phyloP scores from a whole-genome alignment of 495 filamentous ascomycete genomes.

The Aspergillus leporis region DNA sequence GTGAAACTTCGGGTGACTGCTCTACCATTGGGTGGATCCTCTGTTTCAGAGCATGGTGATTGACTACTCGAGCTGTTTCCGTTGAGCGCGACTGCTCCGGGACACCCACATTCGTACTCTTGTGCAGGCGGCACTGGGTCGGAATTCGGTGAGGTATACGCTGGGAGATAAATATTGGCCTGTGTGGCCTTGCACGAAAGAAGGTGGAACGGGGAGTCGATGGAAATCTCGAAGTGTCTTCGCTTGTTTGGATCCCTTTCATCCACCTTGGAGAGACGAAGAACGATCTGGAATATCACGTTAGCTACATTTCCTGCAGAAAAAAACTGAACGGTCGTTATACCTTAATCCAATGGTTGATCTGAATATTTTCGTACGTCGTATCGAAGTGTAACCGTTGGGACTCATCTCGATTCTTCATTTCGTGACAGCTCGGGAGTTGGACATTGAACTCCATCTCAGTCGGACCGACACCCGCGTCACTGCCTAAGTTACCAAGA shows the following conservation, averaged over 20 bases:
- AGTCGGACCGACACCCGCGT: conserved; percentile 74
- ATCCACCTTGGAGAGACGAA: conserved; percentile 90
- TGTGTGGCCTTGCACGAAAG: conserved; percentile 92
- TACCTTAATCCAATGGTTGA: conserved; percentile 99
- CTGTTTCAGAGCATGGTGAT: conserved; percentile 31
- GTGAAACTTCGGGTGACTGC: conserved; percentile 46
- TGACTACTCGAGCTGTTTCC: conserved; percentile 43
- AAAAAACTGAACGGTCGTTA: conserved; percentile 13
- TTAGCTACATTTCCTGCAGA: neutral
- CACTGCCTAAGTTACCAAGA: conserved; percentile 73
- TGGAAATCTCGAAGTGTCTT: conserved; percentile 97
- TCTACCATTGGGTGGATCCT: conserved; percentile 23
- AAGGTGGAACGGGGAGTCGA: conserved; percentile 95
- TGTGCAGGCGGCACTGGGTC: conserved; percentile 43
- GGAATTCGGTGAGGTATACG: conserved; percentile 68
- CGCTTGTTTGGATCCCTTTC: conserved; percentile 76
- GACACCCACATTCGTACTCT: conserved; percentile 74
- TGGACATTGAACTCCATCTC: conserved; percentile 98
- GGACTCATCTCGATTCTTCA: conserved; percentile 72
- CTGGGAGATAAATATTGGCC: conserved; percentile 85
- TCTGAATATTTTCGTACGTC: conserved; percentile 93
- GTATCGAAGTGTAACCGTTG: conserved; percentile 87
- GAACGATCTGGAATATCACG: conserved; percentile 69
- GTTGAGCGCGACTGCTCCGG: conserved; percentile 55
- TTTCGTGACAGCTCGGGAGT: conserved; percentile 86